Evolutionary conservation across 345 rosid genomes (phyloP), one percentile per base, ranked within the genome.

Genomic region (Luvunga scandens): DNA sequence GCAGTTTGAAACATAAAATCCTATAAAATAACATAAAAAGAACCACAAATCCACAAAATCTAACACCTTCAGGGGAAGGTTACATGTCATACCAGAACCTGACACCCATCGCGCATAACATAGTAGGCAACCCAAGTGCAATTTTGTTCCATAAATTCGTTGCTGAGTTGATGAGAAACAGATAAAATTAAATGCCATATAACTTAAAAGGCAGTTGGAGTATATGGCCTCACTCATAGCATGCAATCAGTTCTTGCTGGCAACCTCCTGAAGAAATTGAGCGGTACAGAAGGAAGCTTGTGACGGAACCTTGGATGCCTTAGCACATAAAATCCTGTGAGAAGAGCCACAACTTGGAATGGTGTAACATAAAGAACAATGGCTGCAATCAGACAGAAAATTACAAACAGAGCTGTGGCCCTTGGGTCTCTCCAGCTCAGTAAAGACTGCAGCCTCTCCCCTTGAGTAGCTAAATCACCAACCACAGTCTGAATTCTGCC

Each of bases 401-500:
- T 73, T 71, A 93, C 95, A 21, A 94, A 94, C 24, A 94, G 87
- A 0, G 94, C 86, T 0, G 98, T 88, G 22, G 98, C 98, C 80
- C 98, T 88, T 3, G 98, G 97, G 81, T 94, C 98, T 75, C 98
- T 86, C 98, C 98, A 94, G 88, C 97, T 94, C 25, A 94, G 91
- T 72, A 94, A 63, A 66, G 97, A 93, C 78, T 91, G 98, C 22
- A 94, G 76, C 87, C 98, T 91, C 72, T 94, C 98, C 78, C 98
- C 98, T 71, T 94, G 98, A 6, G 98, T 91, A 42, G 98, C 98
- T 71, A 94, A 85, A 83, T 94, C 98, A 42, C 98, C 98, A 60
- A 93, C 98, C 66, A 94, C 98, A 0, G 98, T 93, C 85, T 94
- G 98, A 76, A 94, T 93, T 81, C 89, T 89, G 70, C 98, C 98